phyloP scores from a whole-genome alignment of 2,329 filamentous ascomycete species.

The Alternaria rosae region DNA sequence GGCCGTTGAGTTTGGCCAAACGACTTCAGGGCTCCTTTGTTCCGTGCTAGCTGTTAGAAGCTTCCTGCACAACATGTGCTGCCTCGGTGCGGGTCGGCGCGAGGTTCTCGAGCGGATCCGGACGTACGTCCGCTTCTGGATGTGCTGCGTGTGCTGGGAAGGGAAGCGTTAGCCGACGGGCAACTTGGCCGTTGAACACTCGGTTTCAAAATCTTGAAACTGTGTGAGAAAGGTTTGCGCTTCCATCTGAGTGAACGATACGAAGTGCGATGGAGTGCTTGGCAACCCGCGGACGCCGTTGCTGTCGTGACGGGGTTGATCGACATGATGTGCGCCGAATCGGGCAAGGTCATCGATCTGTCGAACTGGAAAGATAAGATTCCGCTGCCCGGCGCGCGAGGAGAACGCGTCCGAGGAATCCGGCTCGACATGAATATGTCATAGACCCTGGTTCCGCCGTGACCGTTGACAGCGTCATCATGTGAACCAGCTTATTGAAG shows the following conservation, averaged over 20 bases:
- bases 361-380: slow-evolving; percentile 1
- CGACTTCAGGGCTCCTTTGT: background rate
- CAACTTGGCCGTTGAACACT: background rate
- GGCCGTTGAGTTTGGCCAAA: background rate
- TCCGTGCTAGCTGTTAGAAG: slow-evolving; percentile 6
- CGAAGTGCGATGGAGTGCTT: background rate
- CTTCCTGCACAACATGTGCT: slow-evolving; percentile 7
- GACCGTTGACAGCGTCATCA: slow-evolving; percentile 5
- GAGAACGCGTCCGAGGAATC: slow-evolving; percentile 7
- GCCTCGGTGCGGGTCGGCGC: slow-evolving; percentile 4
- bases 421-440: slow-evolving; percentile 2
- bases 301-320: background rate
- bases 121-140: background rate
- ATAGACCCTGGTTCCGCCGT: slow-evolving; percentile 3
- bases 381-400: background rate
- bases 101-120: slow-evolving; percentile 2
- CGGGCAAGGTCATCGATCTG: slow-evolving; percentile 3
- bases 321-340: background rate
- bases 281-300: slow-evolving; percentile 4
- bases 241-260: background rate
- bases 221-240: background rate
- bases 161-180: background rate
- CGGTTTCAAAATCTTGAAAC: background rate
- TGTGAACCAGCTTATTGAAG: background rate
- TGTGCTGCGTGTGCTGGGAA: background rate